Percentiles rank a stretch among this genome's conserved stretches.
Conservation (phyloP, 192 early-diverging fungal species). For the Backusella circina region DNA sequence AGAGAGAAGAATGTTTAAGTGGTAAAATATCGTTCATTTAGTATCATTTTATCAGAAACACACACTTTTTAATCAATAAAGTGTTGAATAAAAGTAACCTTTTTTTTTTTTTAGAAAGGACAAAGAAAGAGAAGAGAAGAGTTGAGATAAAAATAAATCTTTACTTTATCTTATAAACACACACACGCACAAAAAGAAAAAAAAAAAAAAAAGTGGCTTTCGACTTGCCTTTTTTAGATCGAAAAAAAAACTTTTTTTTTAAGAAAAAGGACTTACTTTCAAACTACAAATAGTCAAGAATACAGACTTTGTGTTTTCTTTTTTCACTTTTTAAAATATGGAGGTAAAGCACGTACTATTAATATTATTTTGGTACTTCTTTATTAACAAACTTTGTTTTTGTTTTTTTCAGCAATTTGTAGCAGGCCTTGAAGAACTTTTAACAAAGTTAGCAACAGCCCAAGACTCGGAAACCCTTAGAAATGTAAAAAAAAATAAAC, state of each 20-base stretch:
- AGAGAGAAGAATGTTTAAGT: not conserved
- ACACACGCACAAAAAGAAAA: not conserved
- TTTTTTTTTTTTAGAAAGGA: not conserved
- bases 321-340: constrained; percentile 1
- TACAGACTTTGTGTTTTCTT: not conserved
- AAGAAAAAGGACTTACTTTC: not conserved
- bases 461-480: constrained; percentile 39
- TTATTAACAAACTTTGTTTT: not conserved
- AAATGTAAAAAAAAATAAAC: constrained; percentile 33
- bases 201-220: not conserved
- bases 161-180: too few species aligned
- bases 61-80: not conserved
- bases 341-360: not conserved
- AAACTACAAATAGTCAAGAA: not conserved
- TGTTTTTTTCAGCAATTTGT: constrained; percentile 25
- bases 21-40: not conserved
- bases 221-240: not conserved
- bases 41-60: not conserved
- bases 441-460: constrained; percentile 32
- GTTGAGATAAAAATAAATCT: not conserved
- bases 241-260: not conserved
- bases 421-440: constrained; percentile 30
- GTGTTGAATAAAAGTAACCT: not conserved
- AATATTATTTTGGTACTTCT: not conserved
- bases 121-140: not conserved